Percentiles rank a stretch among this genome's conserved stretches.
phyloP scores from a whole-genome alignment of 768 basidiomycete species.

The Pilatotrama ljubarskyi region DNA sequence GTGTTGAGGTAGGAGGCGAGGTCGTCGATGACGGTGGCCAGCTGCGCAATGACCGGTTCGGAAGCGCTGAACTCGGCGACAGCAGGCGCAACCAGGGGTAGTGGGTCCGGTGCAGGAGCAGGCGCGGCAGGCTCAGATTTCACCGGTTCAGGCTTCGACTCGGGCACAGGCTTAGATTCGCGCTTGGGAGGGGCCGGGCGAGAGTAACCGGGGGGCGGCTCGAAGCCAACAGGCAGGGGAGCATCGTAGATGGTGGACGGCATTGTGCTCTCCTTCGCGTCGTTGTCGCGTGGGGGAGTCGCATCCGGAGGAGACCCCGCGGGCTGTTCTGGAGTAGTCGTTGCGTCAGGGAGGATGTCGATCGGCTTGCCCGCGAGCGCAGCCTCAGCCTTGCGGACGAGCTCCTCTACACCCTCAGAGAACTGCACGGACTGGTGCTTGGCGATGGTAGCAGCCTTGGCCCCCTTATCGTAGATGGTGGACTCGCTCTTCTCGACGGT shows the following conservation, averaged over 20 bases:
- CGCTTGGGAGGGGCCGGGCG: conserved; percentile 56
- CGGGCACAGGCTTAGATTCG: conserved; percentile 15
- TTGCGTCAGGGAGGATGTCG: conserved; percentile 29
- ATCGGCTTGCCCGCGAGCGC: conserved; percentile 54
- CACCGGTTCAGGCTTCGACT: conserved; percentile 13
- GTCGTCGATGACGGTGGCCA: conserved; percentile 90
- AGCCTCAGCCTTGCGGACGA: conserved; percentile 71
- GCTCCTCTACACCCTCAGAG: conserved; percentile 63
- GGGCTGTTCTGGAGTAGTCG: conserved; percentile 29
- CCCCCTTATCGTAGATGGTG: conserved; percentile 30
- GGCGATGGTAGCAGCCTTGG: conserved; percentile 44
- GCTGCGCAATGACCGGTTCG: conserved; percentile 91
- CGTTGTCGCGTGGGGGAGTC: conserved; percentile 26
- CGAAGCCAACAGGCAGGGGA: conserved; percentile 89
- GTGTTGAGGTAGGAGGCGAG: conserved; percentile 82
- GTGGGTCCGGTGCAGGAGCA: conserved; percentile 40
- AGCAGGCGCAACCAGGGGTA: conserved; percentile 82
- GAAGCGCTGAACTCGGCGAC: conserved; percentile 70
- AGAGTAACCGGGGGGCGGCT: conserved; percentile 88
- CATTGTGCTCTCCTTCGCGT: conserved; percentile 18
- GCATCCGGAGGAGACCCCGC: conserved; percentile 28
- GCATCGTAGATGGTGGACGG: conserved; percentile 55
- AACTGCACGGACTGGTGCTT: conserved; percentile 50
- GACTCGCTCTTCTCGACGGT: conserved; percentile 42
- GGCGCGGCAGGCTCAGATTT: conserved; percentile 30